Evolutionary conservation across 345 rosid species (phyloP), one percentile per base, ranked within the genome.

Genomic region (Hypericum androsaemum): DNA sequence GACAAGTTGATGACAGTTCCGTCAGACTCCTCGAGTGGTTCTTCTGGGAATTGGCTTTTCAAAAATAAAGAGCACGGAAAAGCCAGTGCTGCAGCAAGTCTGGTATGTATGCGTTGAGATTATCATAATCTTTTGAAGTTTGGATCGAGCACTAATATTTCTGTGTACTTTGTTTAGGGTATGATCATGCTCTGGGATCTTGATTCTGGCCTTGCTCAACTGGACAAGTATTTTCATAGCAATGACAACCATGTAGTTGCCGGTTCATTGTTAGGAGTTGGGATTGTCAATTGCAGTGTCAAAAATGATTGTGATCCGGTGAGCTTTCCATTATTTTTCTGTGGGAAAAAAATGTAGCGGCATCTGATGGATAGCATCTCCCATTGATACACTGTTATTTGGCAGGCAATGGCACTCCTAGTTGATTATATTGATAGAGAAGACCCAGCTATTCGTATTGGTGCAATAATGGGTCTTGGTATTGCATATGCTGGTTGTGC

Each of bases 21-120:
- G 50, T 67, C 95, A 55, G 97, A 92, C 68, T 48, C 80, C 49
- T 71, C 95, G 46, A 70, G 77, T 57, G 69, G 82, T 62, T 47
- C 88, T 47, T 75, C 94, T 12, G 89, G 78, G 64, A 80, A 74
- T 63, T 92, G 95, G 98, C 90, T 92, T 63, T 85, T 85, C 77
- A 92, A 88, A 72, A 92, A 92, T 58, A 92, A 85, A 69, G 98
- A 85, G 59, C 96, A 92, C 61, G 94, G 90, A 54, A 92, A 88
- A 73, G 74, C 79, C 62, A 92, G 97, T 73, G 97, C 95, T 57
- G 87, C 84, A 54, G 97, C 97, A 50, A 92, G 98, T 76, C 70
- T 92, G 85, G 96, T 90, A 71, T 51, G 75, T 35, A 10, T 59
- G 56, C 6, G 43, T 14, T 54, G 4, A 22, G 32, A 22, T 62